These are phyloP conservation scores for Botrytis byssoidea DNA, from an alignment of 2,329 filamentous ascomycete genomes.

Conservation along the genomic window DNA sequence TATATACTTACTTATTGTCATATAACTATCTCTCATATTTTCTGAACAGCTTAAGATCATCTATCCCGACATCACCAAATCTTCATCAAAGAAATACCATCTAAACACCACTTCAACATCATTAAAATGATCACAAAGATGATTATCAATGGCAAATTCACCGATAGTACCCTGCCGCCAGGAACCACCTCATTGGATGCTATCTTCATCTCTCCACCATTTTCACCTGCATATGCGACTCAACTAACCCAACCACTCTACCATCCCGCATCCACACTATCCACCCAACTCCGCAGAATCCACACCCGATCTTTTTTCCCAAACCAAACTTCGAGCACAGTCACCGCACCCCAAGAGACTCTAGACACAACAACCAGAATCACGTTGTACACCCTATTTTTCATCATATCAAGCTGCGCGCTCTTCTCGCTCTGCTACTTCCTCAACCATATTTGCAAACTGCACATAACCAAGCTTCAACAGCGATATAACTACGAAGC, in stretches of 20 bases:
- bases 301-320: not conserved
- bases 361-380: not conserved
- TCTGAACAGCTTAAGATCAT: not conserved
- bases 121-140: not conserved
- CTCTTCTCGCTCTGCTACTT: not conserved
- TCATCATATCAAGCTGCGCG: not conserved
- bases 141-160: not conserved
- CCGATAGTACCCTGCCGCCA: not conserved
- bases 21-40: too few relatives aligned
- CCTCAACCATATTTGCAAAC: not conserved
- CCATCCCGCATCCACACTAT: not conserved
- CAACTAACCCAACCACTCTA: not conserved
- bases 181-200: not conserved
- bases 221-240: not conserved
- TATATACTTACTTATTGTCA: not conserved
- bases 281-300: not conserved
- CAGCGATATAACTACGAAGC: not conserved
- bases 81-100: not conserved
- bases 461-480: not conserved
- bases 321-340: not conserved
- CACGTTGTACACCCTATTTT: not conserved
- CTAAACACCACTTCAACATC: not conserved
- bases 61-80: not conserved
- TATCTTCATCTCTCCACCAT: not conserved
- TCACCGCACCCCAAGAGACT: rapidly evolving